Conservation (phyloP, 2,329 filamentous ascomycete species). For the Aspergillus nomiae region DNA sequence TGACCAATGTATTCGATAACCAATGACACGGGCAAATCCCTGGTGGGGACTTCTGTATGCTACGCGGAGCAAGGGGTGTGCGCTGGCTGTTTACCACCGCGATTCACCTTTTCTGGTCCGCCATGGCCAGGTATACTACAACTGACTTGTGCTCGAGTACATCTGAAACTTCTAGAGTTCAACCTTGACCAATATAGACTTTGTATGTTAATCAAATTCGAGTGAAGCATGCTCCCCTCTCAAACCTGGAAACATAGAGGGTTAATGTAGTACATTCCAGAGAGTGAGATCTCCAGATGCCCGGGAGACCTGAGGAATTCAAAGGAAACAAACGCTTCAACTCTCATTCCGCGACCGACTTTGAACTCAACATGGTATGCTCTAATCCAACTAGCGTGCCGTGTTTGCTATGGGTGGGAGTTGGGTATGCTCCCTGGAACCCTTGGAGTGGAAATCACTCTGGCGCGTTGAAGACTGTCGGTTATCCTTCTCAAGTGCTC, state of each 20-base stretch:
- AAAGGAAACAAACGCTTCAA: slow-evolving; percentile 22
- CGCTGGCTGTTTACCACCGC: background rate
- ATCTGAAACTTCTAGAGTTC: too few relatives aligned
- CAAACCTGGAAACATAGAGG: background rate
- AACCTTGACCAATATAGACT: background rate
- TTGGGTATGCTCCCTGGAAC: slow-evolving; percentile 14
- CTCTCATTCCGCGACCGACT: slow-evolving; percentile 19
- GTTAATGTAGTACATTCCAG: slow-evolving; percentile 21
- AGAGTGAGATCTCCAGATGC: slow-evolving; percentile 10
- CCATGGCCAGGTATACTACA: background rate
- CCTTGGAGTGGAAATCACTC: slow-evolving; percentile 7
- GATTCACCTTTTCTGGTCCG: background rate
- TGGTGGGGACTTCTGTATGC: background rate
- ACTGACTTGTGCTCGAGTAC: background rate
- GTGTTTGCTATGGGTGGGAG: slow-evolving; percentile 5
- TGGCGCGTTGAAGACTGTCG: background rate
- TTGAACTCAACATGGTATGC: slow-evolving; percentile 19
- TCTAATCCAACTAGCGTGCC: background rate
- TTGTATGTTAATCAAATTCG: background rate
- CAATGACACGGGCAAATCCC: background rate
- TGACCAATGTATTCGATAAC: background rate
- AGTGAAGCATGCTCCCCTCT: background rate
- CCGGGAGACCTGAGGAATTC: slow-evolving; percentile 22
- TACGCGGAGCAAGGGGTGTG: background rate
- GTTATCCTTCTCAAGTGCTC: background rate